These are phyloP conservation scores for Cantharellus cinnabarinus DNA, from an alignment of 768 basidiomycete species.

Conservation along the genomic window DNA sequence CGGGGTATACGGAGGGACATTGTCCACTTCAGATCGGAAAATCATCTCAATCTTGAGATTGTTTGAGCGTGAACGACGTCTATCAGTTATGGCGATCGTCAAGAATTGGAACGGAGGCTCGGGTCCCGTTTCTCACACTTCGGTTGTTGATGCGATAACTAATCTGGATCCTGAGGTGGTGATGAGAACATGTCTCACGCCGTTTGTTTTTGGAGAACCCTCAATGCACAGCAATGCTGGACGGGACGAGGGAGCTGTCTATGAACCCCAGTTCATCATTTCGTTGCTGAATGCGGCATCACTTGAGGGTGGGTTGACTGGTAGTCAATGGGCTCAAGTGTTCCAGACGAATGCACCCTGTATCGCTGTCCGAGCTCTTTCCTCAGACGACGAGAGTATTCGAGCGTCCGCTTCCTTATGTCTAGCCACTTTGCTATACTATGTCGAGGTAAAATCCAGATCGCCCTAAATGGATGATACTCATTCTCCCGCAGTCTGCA, in stretches of 20 bases:
- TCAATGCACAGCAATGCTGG: background rate
- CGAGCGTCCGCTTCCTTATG: too few species aligned
- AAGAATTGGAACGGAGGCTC: constrained; percentile 37
- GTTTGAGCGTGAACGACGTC: constrained; percentile 51
- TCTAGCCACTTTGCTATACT: too few species aligned
- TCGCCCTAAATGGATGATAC: too few species aligned
- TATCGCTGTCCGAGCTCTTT: constrained; percentile 38
- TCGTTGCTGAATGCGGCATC: constrained; percentile 47
- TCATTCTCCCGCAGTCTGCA: constrained; percentile 19
- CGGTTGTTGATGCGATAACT: constrained; percentile 43
- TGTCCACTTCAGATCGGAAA: constrained; percentile 39
- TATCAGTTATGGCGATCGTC: constrained; percentile 44
- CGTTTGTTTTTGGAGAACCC: too few species aligned
- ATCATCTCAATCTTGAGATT: constrained; percentile 59
- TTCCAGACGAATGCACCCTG: constrained; percentile 64
- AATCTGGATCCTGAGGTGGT: constrained; percentile 47
- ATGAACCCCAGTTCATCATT: constrained; percentile 65
- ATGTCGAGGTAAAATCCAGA: too few species aligned
- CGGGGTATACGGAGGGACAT: constrained; percentile 51
- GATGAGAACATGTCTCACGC: constrained; percentile 40
- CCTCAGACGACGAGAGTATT: background rate
- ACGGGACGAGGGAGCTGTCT: constrained; percentile 26
- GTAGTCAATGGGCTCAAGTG: constrained; percentile 68
- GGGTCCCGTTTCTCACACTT: constrained; percentile 22
- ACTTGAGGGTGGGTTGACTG: constrained; percentile 34